Evolutionary conservation across 306 rosid genomes (phyloP).

Genomic region (Astragalus membranaceus): DNA sequence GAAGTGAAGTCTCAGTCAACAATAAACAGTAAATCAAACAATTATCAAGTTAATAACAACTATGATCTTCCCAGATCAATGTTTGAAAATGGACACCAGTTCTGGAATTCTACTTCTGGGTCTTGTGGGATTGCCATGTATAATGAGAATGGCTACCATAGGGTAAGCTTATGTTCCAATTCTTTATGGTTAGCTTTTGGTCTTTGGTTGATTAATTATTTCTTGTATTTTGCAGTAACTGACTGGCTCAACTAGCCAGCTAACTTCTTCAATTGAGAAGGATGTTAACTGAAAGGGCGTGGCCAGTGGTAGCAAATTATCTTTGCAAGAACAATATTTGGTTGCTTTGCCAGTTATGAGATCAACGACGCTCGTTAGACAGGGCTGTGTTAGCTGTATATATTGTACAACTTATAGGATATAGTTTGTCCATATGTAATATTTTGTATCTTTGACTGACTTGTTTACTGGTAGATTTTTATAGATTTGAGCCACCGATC

Average conservation of each 20-base stretch:
- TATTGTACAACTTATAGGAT: slow-evolving; percentile 36
- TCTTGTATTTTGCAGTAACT: slow-evolving; percentile 47
- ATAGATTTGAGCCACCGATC: slow-evolving; percentile 12
- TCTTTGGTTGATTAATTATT: slow-evolving; percentile 12
- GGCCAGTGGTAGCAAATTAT: neutral
- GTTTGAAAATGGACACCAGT: slow-evolving; percentile 49
- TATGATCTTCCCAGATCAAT: slow-evolving; percentile 42
- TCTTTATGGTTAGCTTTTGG: neutral
- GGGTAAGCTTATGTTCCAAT: slow-evolving; percentile 29
- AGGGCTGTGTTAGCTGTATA: slow-evolving; percentile 26
- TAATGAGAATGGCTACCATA: slow-evolving; percentile 42
- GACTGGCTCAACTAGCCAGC: slow-evolving; percentile 1
- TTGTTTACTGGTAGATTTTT: slow-evolving; percentile 10
- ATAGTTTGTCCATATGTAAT: slow-evolving; percentile 24
- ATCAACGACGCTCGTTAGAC: neutral
- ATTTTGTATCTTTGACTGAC: slow-evolving; percentile 10
- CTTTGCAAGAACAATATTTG: neutral
- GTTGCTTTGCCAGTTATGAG: slow-evolving; percentile 13
- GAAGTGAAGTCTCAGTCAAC: slow-evolving; percentile 27
- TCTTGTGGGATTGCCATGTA: slow-evolving; percentile 55
- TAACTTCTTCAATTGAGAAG: neutral
- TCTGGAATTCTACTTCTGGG: slow-evolving; percentile 48
- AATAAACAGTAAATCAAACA: slow-evolving; percentile 31
- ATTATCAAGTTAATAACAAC: slow-evolving; percentile 46
- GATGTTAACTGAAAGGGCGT: slow-evolving; percentile 14